Percentiles rank a stretch among this genome's conserved stretches.
Conservation (phyloP, 257 asterid genomes). For the Primulina eburnea region DNA sequence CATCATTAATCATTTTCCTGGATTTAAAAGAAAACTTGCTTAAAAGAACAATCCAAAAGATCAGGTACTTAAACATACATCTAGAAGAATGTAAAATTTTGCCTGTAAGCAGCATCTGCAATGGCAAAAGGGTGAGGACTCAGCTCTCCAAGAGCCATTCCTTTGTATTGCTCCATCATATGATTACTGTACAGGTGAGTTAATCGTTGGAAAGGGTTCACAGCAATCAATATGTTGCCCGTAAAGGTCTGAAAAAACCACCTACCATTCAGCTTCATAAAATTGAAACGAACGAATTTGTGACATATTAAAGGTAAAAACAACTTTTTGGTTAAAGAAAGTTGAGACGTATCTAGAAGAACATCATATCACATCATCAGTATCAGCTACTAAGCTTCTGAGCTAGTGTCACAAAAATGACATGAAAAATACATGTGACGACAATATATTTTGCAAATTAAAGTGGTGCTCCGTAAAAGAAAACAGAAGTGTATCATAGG, state of each 20-base stretch:
- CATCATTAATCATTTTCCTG: slow-evolving; percentile 81
- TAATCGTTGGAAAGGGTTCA: slow-evolving; percentile 79
- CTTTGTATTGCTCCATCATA: slow-evolving; percentile 76
- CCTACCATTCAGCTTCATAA: slow-evolving; percentile 25
- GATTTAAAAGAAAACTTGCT: slow-evolving; percentile 23
- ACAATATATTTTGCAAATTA: not conserved
- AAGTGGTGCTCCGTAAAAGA: not conserved
- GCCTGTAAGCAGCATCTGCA: slow-evolving; percentile 91
- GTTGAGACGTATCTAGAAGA: not conserved
- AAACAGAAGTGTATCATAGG: not conserved
- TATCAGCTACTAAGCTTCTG: not conserved
- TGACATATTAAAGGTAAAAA: not conserved
- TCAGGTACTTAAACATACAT: not conserved
- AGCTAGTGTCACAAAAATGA: slow-evolving; percentile 1
- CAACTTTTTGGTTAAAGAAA: not conserved
- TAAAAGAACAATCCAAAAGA: slow-evolving; percentile 20
- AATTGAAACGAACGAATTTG: not conserved
- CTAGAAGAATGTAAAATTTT: slow-evolving; percentile 21
- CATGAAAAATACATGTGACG: not conserved
- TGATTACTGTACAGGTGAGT: slow-evolving; percentile 64
- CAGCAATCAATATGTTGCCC: slow-evolving; percentile 90
- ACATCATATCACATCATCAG: not conserved
- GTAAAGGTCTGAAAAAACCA: slow-evolving; percentile 68
- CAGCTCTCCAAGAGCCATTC: slow-evolving; percentile 67
- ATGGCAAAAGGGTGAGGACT: slow-evolving; percentile 87